phyloP scores from a whole-genome alignment of 2,329 filamentous ascomycete genomes.

The Paraconiothyrium sp. region DNA sequence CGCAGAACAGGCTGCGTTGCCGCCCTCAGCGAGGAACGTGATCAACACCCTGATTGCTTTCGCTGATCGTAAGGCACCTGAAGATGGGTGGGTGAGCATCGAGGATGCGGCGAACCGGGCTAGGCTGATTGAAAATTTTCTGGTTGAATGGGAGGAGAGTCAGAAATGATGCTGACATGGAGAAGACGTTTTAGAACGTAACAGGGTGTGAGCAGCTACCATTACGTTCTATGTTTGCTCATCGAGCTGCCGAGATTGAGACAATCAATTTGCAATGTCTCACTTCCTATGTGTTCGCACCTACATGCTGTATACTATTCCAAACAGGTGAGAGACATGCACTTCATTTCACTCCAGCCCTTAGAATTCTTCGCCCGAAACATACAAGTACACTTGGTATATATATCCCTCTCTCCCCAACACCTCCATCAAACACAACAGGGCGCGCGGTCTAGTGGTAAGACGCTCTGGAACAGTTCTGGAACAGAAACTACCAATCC shows the following conservation, averaged over 20 bases:
- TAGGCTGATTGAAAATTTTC: constrained; percentile 26
- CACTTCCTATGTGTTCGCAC: too few relatives aligned
- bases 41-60: constrained; percentile 31
- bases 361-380: too few relatives aligned
- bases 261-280: too few relatives aligned
- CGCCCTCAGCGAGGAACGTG: constrained; percentile 30
- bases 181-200: too few relatives aligned
- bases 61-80: constrained; percentile 30
- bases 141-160: constrained; percentile 17
- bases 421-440: not conserved
- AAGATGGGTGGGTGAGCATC: constrained; percentile 38
- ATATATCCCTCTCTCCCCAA: not conserved
- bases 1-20: constrained; percentile 42
- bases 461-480: not conserved
- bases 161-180: constrained; percentile 14
- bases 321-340: too few relatives aligned
- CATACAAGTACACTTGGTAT: not conserved
- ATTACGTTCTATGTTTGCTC: too few relatives aligned
- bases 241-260: too few relatives aligned
- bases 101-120: constrained; percentile 37
- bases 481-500: too few relatives aligned
- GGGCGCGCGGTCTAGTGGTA: not conserved
- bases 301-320: too few relatives aligned
- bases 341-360: too few relatives aligned
- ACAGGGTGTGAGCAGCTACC: too few relatives aligned